These are phyloP conservation scores for Fusarium brevicatenulatum DNA, from an alignment of 2,329 filamentous ascomycete genomes.

Conservation along the genomic window DNA sequence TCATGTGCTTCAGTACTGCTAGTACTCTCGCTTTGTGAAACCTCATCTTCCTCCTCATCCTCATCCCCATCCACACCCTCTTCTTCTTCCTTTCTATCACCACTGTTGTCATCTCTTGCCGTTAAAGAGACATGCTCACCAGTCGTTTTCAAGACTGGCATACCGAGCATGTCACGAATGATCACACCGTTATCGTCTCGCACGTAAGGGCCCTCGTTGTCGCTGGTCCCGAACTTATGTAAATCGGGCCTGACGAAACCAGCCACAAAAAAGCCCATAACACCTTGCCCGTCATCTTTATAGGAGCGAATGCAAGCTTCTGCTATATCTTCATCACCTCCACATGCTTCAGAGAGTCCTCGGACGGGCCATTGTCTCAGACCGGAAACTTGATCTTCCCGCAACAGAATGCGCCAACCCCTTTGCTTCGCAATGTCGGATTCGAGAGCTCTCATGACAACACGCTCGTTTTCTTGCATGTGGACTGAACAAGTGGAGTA, in stretches of 20 bases:
- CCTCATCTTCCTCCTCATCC: constrained; percentile 17
- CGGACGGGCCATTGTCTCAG: constrained; percentile 79
- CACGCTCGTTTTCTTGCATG: constrained; percentile 86
- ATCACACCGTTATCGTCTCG: constrained; percentile 66
- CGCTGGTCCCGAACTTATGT: constrained; percentile 28
- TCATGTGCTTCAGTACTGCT: constrained; percentile 6
- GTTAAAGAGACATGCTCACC: constrained; percentile 46
- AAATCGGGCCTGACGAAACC: constrained; percentile 69
- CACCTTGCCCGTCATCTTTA: constrained; percentile 81
- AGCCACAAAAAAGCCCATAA: constrained; percentile 97
- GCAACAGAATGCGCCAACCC: constrained; percentile 81
- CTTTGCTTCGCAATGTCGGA: constrained; percentile 72
- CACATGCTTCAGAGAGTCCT: constrained; percentile 62
- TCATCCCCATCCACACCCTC: constrained; percentile 5
- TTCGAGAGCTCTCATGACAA: constrained; percentile 76
- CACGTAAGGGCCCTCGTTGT: constrained; percentile 60
- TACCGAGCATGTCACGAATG: constrained; percentile 54
- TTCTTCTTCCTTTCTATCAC: constrained; percentile 18
- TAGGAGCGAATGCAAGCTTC: constrained; percentile 85
- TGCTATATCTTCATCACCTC: constrained; percentile 64
- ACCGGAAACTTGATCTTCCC: constrained; percentile 79
- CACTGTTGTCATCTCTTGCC: constrained; percentile 37
- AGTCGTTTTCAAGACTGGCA: constrained; percentile 52
- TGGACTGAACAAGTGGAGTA: constrained; percentile 96
- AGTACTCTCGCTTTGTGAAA: constrained; percentile 11